Evolutionary conservation across 108 stramenopile species (phyloP).

Genomic region (Nitzschia palea): DNA sequence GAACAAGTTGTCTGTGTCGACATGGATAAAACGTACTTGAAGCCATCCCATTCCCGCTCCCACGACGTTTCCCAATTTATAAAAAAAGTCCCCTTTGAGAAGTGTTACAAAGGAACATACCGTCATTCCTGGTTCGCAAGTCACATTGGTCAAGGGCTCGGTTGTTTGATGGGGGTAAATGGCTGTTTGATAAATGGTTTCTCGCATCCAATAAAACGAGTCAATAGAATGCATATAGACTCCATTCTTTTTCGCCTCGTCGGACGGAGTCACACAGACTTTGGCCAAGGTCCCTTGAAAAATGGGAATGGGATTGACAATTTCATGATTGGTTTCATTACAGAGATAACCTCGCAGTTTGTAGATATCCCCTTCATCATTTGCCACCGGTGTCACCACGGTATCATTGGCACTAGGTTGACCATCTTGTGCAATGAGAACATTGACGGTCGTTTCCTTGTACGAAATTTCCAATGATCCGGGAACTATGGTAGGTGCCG

Average conservation of each 20-base stretch:
- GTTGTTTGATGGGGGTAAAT: not conserved
- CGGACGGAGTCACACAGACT: conserved; percentile 12
- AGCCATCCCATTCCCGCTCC: conserved; percentile 6
- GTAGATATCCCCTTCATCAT: not conserved
- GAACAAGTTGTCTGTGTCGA: too few relatives aligned
- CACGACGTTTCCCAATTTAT: not conserved
- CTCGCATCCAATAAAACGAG: not conserved
- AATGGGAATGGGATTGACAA: not conserved
- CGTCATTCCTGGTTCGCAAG: not conserved
- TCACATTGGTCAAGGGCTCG: not conserved
- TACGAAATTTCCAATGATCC: not conserved
- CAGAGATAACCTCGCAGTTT: not conserved
- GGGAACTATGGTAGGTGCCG: not conserved
- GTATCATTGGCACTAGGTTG: not conserved
- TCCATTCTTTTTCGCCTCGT: not conserved
- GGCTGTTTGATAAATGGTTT: conserved; percentile 6
- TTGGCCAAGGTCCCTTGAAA: not conserved
- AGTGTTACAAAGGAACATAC: conserved; percentile 5
- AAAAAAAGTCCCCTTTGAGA: not conserved
- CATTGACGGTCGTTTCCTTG: not conserved
- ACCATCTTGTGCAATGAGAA: not conserved
- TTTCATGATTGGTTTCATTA: conserved; percentile 13
- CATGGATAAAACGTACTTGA: conserved; percentile 3
- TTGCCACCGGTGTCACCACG: not conserved
- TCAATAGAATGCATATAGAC: conserved; percentile 3